Percentiles rank a stretch among this genome's conserved stretches.
phyloP scores from a whole-genome alignment of 768 basidiomycete genomes.

The Suillus sp. region DNA sequence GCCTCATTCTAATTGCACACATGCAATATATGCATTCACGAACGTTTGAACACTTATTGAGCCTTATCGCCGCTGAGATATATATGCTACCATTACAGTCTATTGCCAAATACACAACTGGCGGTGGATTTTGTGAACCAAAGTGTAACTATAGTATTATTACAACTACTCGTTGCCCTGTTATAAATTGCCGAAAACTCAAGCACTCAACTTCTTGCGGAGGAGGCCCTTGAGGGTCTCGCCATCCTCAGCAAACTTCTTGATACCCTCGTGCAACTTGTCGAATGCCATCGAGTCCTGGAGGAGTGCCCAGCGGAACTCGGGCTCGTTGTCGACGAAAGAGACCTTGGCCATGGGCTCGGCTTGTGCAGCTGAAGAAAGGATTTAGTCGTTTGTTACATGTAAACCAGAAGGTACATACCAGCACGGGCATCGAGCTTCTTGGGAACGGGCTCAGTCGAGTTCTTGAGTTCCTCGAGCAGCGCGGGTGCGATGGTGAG shows the following conservation, averaged over 20 bases:
- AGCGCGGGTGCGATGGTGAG: slow-evolving; percentile 91
- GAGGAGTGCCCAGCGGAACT: slow-evolving; percentile 94
- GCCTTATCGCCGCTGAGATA: neutral
- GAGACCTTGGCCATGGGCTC: slow-evolving; percentile 76
- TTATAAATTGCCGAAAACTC: neutral
- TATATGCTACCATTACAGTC: neutral
- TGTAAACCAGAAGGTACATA: neutral
- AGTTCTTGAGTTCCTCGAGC: slow-evolving; percentile 90
- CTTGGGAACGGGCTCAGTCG: slow-evolving; percentile 76
- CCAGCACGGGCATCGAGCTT: slow-evolving; percentile 71
- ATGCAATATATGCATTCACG: neutral
- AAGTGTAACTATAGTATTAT: slow-evolving; percentile 2
- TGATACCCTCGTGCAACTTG: slow-evolving; percentile 97
- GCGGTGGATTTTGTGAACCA: neutral
- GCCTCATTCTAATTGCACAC: slow-evolving; percentile 4
- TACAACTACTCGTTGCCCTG: neutral
- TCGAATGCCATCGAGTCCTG: slow-evolving; percentile 98
- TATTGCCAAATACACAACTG: slow-evolving; percentile 2
- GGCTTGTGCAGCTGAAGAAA: slow-evolving; percentile 48
- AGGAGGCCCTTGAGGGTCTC: slow-evolving; percentile 83
- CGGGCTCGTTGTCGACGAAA: slow-evolving; percentile 89
- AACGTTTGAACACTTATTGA: neutral
- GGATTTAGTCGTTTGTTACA: neutral
- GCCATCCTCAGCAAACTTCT: slow-evolving; percentile 97
- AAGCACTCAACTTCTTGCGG: slow-evolving; percentile 57